Conservation (phyloP, 2,329 filamentous ascomycete genomes). For the Aulographum hederae region DNA sequence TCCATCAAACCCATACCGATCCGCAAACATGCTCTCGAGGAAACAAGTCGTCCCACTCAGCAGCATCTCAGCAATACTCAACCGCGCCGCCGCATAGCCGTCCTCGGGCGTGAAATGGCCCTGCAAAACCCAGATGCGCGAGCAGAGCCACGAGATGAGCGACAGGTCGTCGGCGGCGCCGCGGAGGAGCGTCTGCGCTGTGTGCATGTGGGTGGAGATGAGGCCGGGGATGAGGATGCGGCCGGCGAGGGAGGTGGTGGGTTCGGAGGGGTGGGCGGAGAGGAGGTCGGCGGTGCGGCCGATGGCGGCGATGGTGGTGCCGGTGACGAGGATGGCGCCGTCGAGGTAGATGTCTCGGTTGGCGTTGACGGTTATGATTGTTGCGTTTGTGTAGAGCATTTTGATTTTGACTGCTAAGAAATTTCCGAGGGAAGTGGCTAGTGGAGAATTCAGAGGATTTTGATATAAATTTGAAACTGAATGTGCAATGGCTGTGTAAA, state of each 20-base stretch:
- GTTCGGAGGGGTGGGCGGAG: conserved; percentile 13
- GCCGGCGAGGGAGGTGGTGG: conserved; percentile 17
- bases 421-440: too few relatives aligned
- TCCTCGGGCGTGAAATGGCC: conserved; percentile 26
- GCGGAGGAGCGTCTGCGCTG: conserved; percentile 29
- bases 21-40: conserved; percentile 32
- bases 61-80: conserved; percentile 20
- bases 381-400: conserved; percentile 30
- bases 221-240: conserved; percentile 31
- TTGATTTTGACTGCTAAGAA: too few relatives aligned
- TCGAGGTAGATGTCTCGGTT: conserved; percentile 26
- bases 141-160: conserved; percentile 32
- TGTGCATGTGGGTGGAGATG: conserved; percentile 32
- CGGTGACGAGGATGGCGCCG: conserved; percentile 25
- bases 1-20: conserved; percentile 28
- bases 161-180: conserved; percentile 30
- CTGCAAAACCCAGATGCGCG: conserved; percentile 30
- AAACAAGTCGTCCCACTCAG: conserved; percentile 24
- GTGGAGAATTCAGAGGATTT: too few relatives aligned
- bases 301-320: conserved; percentile 23
- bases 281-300: conserved; percentile 20
- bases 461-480: too few relatives aligned
- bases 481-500: too few relatives aligned
- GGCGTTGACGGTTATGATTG: conserved; percentile 32
- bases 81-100: conserved; percentile 26